These are phyloP conservation scores for Taphrina deformans DNA, from an alignment of 1,139 yeast species.

Conservation along the genomic window DNA sequence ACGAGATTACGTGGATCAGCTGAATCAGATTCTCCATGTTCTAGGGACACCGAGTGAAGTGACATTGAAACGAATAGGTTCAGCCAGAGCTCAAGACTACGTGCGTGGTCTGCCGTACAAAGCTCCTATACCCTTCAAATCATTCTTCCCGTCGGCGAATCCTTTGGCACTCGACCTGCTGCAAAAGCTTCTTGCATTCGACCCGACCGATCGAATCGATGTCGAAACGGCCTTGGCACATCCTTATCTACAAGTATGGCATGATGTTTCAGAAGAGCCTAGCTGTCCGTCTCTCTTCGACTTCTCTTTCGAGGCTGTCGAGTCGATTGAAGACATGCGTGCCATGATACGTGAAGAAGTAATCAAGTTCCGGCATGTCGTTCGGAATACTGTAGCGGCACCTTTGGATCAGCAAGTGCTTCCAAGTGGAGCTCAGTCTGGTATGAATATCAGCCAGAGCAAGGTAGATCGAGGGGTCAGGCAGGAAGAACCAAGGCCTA, in stretches of 20 bases:
- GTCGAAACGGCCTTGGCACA: constrained; percentile 88
- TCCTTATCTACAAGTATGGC: constrained; percentile 91
- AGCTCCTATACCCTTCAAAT: constrained; percentile 74
- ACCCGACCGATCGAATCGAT: constrained; percentile 80
- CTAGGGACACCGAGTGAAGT: constrained; percentile 90
- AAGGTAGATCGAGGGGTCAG: neutral
- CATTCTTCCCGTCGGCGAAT: constrained; percentile 78
- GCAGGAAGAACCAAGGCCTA: constrained; percentile 26
- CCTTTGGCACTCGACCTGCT: constrained; percentile 81
- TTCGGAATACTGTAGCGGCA: constrained; percentile 44
- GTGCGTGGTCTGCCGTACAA: constrained; percentile 80
- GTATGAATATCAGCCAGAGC: neutral
- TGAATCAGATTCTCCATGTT: constrained; percentile 79
- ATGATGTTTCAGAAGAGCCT: constrained; percentile 94
- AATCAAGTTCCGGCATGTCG: constrained; percentile 72
- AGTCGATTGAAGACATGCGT: constrained; percentile 75
- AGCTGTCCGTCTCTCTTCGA: constrained; percentile 80
- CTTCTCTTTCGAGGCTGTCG: constrained; percentile 83
- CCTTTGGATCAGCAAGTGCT: neutral
- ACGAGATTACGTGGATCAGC: constrained; percentile 91
- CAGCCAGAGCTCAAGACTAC: constrained; percentile 82
- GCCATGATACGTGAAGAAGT: constrained; percentile 81
- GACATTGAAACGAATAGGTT: constrained; percentile 75
- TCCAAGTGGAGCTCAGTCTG: neutral
- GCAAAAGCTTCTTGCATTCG: constrained; percentile 78